Evolutionary conservation across 2,329 filamentous ascomycete genomes (phyloP), one percentile per base, ranked within the genome.

Genomic region (Albifimbria verrucaria): DNA sequence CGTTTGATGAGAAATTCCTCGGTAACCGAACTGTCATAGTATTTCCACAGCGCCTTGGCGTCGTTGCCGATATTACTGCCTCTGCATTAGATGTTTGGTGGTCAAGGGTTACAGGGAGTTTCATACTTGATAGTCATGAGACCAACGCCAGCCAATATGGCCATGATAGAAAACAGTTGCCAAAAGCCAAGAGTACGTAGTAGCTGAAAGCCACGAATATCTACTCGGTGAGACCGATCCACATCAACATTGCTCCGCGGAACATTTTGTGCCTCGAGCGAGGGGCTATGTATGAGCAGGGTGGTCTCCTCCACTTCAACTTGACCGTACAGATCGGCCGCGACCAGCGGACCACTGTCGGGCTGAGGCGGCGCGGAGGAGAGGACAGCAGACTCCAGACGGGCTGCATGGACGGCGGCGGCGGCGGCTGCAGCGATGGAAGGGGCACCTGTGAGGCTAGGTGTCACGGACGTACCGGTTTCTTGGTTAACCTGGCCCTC

Each of bases 71-170:
- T 96, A 63, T 99, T 99, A 75, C 91, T 96, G 42, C n/a, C n/a
- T n/a, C n/a, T n/a, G n/a, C n/a, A n/a, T n/a, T n/a, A n/a, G n/a
- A n/a, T n/a, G n/a, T n/a, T n/a, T n/a, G n/a, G n/a, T n/a, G n/a
- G n/a, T n/a, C n/a, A n/a, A n/a, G n/a, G n/a, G n/a, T n/a, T n/a
- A n/a, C n/a, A n/a, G n/a, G n/a, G n/a, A n/a, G n/a, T n/a, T n/a
- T n/a, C n/a, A 71, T 79, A 96, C 92, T 99, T 99, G 73, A 99
- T 99, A 1, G 93, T 97, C 94, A 99, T 99, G 59, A 99, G 76
- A 11, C 94, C 94, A 62, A 97, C 89, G 50, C 94, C 94, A 5
- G 92, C 91, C 57, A 97, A 77, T n/a, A 97, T 82, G 39, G 87
- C 92, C 81, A 99, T 90, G 60, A 96, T 85, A 53, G 82, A 71